Base-by-base conservation (phyloP, 1,284 basidiomycete genomes). In the Golubevia sp. region DNA sequence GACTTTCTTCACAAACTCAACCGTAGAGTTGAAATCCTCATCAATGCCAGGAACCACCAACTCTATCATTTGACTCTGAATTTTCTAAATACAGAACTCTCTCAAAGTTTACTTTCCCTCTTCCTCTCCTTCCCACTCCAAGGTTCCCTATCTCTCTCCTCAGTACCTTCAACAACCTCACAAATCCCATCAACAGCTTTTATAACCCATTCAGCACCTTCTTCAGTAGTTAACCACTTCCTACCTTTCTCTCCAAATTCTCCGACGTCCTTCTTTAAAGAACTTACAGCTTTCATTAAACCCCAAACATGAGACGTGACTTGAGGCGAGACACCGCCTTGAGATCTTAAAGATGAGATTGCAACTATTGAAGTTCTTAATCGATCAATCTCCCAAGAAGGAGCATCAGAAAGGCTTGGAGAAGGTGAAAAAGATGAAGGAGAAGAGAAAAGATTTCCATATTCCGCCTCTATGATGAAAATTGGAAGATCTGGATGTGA, bases 291-390 rank as follows among this genome's bases (percentile, higher is more conserved):
- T 83, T 94, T 94, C 71, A 94, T 89, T 76, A 99, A 87, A 20
- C 96, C 96, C 84, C 94, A 97, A 52, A 94, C 91, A 84, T 99
- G 96, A 79, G 91, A 92, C 8, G 88, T 91, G 62, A 97, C 88
- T 83, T 98, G 96, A 6, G 94, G 93, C 18, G 90, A 93, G 61
- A 98, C 94, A 56, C 92, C 88, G 34, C 89, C 90, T 81, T 96
- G 79, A 5, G 94, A 90, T 66, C 96, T 90, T 58, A 99, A 88
- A 69, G 93, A 91, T n/a, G 94, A 91, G 63, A 93, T 91, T 51
- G 92, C 95, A 59, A 96, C 90, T 48, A 97, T 88, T 44, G 92
- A 94, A 50, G 94, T 92, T 73, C 96, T 85, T 23, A 93, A 89
- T 63, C 95, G 89, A 82, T 91, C 92, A 70, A 97, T 87, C 85